A percentile compares a stretch with the other conserved stretches of the same genome.
Conservation (phyloP, 768 basidiomycete genomes). For the Exidia glandulosa region DNA sequence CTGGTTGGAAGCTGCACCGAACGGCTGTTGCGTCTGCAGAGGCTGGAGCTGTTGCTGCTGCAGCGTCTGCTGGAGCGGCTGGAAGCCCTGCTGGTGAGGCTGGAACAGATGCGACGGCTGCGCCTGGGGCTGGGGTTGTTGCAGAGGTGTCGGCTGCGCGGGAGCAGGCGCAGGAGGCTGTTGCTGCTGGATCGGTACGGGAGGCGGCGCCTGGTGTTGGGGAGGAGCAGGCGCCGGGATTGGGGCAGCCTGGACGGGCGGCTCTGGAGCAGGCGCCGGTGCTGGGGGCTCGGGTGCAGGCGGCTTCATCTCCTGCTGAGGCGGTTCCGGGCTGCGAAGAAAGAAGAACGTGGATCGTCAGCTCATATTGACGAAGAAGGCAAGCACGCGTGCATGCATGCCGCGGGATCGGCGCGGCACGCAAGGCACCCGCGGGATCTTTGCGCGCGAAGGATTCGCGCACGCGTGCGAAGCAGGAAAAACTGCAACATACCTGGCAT, state of each 20-base stretch:
- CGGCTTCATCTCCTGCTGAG: constrained; percentile 5
- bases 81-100: not conserved
- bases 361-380: too few relatives aligned
- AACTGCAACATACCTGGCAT: constrained; percentile 39
- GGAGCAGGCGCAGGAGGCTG: not conserved
- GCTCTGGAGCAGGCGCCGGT: not conserved
- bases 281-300: constrained; percentile 12
- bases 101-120: not conserved
- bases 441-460: too few relatives aligned
- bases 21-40: constrained; percentile 20
- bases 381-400: too few relatives aligned
- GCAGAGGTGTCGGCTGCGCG: not conserved
- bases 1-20: constrained; percentile 25
- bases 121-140: not conserved
- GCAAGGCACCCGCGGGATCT: too few relatives aligned
- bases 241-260: too few relatives aligned
- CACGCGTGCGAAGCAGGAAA: too few relatives aligned
- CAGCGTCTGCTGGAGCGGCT: constrained; percentile 23
- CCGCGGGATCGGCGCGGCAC: too few relatives aligned
- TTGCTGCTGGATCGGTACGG: not conserved
- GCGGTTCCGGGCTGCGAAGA: constrained; percentile 3
- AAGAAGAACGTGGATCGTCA: constrained; percentile 15
- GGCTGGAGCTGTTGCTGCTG: constrained; percentile 16
- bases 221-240: too few relatives aligned
- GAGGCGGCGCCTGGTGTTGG: not conserved